A percentile compares a stretch with the other conserved stretches of the same genome.
These are phyloP conservation scores for Flaveria sonorensis DNA, from an alignment of 129 eudicot genomes.

Conservation along the genomic window DNA sequence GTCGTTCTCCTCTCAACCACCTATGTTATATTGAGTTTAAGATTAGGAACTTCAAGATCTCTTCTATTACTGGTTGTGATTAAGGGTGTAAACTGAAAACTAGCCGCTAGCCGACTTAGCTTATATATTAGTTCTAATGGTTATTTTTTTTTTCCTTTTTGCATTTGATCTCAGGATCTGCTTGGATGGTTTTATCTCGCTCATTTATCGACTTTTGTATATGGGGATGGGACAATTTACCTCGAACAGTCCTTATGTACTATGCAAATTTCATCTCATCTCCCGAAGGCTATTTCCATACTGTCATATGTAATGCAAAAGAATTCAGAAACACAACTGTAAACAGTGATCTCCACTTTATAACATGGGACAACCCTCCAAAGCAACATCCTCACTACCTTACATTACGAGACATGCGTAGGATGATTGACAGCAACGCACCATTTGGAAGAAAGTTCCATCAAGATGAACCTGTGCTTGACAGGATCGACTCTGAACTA, in stretches of 20 bases:
- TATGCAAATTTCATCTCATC: conserved; percentile 72
- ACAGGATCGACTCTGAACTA: conserved; percentile 56
- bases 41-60: neutral
- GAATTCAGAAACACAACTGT: conserved; percentile 59
- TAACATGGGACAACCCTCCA: conserved; percentile 81
- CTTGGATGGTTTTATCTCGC: conserved; percentile 72
- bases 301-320: conserved; percentile 59
- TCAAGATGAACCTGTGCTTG: conserved; percentile 59
- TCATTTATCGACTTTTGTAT: conserved; percentile 59
- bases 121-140: neutral
- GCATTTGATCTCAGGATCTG: conserved; percentile 53
- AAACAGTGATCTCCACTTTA: conserved; percentile 68
- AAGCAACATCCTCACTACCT: conserved; percentile 72
- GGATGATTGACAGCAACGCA: conserved; percentile 56
- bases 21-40: neutral
- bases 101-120: neutral
- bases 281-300: conserved; percentile 82
- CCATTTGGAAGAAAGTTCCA: conserved; percentile 73
- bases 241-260: conserved; percentile 73
- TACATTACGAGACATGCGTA: conserved; percentile 40
- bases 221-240: conserved; percentile 86
- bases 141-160: neutral
- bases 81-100: neutral
- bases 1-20: too few relatives aligned
- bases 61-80: neutral